These are phyloP conservation scores for Scleroderma bovista DNA, from an alignment of 768 basidiomycete species.

Conservation along the genomic window DNA sequence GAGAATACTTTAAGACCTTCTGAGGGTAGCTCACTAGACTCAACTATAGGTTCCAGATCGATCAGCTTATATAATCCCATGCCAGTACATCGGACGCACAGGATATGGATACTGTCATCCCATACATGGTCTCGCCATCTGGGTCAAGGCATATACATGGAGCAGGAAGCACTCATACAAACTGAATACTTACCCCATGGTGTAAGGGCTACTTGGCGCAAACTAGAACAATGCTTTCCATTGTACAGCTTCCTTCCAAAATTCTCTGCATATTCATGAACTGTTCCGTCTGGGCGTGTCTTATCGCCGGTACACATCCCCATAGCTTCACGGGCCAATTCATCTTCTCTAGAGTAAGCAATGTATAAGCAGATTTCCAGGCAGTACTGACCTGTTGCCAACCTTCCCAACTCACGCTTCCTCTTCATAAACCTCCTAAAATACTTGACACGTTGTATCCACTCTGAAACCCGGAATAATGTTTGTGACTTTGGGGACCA, in stretches of 20 bases:
- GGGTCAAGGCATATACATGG: too few relatives aligned
- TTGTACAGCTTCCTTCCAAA: constrained; percentile 7
- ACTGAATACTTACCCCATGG: constrained; percentile 4
- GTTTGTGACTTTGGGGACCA: too few relatives aligned
- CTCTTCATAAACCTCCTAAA: too few relatives aligned
- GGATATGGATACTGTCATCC: neutral
- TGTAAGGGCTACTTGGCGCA: constrained; percentile 2
- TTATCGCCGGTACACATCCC: constrained; percentile 1
- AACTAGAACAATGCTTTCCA: constrained; percentile 8
- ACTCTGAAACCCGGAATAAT: too few relatives aligned
- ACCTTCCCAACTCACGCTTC: too few relatives aligned
- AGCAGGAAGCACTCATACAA: neutral
- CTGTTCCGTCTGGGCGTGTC: neutral
- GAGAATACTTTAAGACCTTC: constrained; percentile 4
- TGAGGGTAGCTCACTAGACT: neutral
- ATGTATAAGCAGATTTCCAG: too few relatives aligned
- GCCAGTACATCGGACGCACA: neutral
- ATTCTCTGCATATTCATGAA: constrained; percentile 2
- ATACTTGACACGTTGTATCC: too few relatives aligned
- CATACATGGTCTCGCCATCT: neutral
- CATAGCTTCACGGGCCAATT: too few relatives aligned
- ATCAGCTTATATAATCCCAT: neutral
- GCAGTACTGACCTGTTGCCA: too few relatives aligned
- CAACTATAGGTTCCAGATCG: neutral
- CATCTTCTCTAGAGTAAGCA: too few relatives aligned